phyloP scores from a whole-genome alignment of 805 yeast genomes.

The Metschnikowia vanudenii region DNA sequence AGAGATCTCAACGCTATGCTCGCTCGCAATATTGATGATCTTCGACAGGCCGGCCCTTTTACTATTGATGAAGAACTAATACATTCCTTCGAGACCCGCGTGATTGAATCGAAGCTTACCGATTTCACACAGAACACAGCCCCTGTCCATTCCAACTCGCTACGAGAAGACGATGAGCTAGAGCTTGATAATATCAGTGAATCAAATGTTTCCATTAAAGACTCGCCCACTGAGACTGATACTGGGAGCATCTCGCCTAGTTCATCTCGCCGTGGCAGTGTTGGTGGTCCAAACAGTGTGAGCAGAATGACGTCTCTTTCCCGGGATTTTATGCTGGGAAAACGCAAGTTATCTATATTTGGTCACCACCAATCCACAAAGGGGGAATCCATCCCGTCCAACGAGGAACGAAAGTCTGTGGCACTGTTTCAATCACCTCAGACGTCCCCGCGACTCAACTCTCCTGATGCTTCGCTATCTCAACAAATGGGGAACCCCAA shows the following conservation, averaged over 20 bases:
- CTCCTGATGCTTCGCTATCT: not conserved
- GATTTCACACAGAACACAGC: slow-evolving; percentile 5
- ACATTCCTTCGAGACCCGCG: slow-evolving; percentile 30
- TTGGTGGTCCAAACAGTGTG: slow-evolving; percentile 1
- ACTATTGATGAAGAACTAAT: slow-evolving; percentile 28
- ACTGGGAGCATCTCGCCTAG: slow-evolving; percentile 2
- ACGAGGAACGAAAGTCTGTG: slow-evolving; percentile 2
- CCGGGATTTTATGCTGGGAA: slow-evolving; percentile 12
- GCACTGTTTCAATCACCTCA: slow-evolving; percentile 1
- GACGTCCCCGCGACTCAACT: slow-evolving; percentile 1
- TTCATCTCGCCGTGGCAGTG: slow-evolving; percentile 6
- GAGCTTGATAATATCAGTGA: slow-evolving; percentile 10
- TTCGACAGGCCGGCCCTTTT: slow-evolving; percentile 19
- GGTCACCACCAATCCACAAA: slow-evolving; percentile 7
- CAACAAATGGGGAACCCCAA: slow-evolving; percentile 2
- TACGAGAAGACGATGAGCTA: slow-evolving; percentile 14
- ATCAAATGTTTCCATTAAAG: not conserved
- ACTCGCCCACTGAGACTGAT: slow-evolving; percentile 2
- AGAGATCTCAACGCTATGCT: slow-evolving; percentile 34
- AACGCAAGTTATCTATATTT: slow-evolving; percentile 15
- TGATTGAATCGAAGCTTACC: slow-evolving; percentile 34
- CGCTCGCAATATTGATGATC: slow-evolving; percentile 4
- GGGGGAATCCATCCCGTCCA: not conserved
- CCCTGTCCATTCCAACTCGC: slow-evolving; percentile 3
- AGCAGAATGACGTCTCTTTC: slow-evolving; percentile 14